Base-by-base conservation (phyloP, 352 stramenopile species). In the Phytophthora pistaciae region DNA sequence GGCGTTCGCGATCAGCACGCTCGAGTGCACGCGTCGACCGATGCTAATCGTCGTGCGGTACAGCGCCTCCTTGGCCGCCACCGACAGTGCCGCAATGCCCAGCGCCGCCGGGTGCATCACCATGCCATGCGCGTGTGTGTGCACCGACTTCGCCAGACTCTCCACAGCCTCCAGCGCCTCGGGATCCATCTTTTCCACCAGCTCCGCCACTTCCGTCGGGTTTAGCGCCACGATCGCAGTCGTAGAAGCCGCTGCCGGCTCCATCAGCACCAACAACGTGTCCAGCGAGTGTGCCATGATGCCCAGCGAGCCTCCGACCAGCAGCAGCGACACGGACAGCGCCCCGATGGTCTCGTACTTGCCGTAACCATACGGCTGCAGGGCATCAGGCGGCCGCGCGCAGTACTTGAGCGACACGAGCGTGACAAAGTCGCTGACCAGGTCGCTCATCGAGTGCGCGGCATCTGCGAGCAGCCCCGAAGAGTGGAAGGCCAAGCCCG, bases 391-490 rank as follows among this genome's bases (percentile, higher is more conserved):
- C n/a, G 96, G 96, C n/a, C 97, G 79, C 3, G 93, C 77, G 33
- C 90, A 97, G 55, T 98, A 91, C 65, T 94, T 91, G 20, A 98
- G 87, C 29, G 93, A 78, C 64, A 91, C 91, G 6, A 99, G 79
- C 18, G 97, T 99, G 44, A 99, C 95, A 67, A 93, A 96, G 76
- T 99, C 97, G 57, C 85, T 97, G 40, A 98, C 86, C 29, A 99
- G 79, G 83, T 99, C 97, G 66, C 84, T 97, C 13, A 98, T 70
- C 1, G 91, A 98, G 86, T 99, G 97, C 16, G 91, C 94, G 1
- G 97, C 96, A 77, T 99, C 97, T 3, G 96, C 94, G 54, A 99
- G 77, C 31, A 99, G 74, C 9, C 91, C 96, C 0, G 92, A 88
- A 5, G 91, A 98, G 80, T 96, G 82, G 73, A 87, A 92, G 23